Evolutionary conservation across 768 basidiomycete genomes (phyloP).

Genomic region (Tylopilus felleus): DNA sequence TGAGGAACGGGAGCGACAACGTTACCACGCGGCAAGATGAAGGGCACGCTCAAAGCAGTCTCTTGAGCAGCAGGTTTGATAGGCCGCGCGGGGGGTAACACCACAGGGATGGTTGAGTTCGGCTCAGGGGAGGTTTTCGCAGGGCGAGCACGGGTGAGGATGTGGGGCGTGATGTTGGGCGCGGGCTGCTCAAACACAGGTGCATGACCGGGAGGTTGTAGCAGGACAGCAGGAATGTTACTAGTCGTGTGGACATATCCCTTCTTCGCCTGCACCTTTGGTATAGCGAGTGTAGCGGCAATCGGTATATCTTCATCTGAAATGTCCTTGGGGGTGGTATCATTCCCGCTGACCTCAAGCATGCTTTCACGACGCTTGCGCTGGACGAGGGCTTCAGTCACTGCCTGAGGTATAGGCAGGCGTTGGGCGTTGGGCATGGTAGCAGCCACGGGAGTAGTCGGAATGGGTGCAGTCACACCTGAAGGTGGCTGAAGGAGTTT

Average conservation of each 20-base stretch:
- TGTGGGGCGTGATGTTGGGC: conserved; percentile 17
- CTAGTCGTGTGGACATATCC: conserved; percentile 16
- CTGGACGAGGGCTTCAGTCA: conserved; percentile 67
- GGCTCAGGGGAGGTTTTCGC: conserved; percentile 17
- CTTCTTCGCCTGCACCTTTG: conserved; percentile 19
- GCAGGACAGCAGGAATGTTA: conserved; percentile 26
- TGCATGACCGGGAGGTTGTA: conserved; percentile 31
- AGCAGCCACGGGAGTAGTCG: conserved; percentile 47
- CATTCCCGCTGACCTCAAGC: conserved; percentile 42
- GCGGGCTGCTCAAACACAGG: conserved; percentile 25
- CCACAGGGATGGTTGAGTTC: conserved; percentile 29
- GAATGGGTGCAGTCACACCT: conserved; percentile 76
- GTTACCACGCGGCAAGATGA: conserved; percentile 45
- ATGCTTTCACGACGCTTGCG: conserved; percentile 73
- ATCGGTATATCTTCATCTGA: conserved; percentile 37
- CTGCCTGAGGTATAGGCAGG: conserved; percentile 63
- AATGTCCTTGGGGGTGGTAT: conserved; percentile 30
- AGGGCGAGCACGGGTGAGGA: conserved; percentile 23
- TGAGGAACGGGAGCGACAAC: conserved; percentile 44
- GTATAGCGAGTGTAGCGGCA: conserved; percentile 16
- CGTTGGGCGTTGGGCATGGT: conserved; percentile 36
- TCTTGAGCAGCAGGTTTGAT: conserved; percentile 36
- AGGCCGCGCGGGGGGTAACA: conserved; percentile 27
- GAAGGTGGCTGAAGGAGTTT: conserved; percentile 82
- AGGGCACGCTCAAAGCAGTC: conserved; percentile 37